Base-by-base conservation (phyloP, 1,139 yeast species). In the Taiozyma onychis region DNA sequence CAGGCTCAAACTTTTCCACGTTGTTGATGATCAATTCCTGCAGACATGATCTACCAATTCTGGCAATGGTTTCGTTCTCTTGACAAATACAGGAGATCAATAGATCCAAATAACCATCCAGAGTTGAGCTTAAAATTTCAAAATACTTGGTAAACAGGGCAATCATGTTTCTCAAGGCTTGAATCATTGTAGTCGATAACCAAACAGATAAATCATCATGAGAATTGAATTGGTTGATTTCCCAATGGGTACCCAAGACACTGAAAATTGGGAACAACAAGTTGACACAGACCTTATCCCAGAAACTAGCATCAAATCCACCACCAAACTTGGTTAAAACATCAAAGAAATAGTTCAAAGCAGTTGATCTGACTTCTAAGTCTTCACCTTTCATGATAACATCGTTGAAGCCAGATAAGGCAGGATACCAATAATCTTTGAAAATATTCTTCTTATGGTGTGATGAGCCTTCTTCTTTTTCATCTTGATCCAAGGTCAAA, bases 141-240 rank as follows among this genome's bases (percentile, higher is more conserved):
- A 89, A 93, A 67, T 87, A 91, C 56, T 84, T 87, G 1, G 91
- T 80, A 62, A 91, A 85, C 52, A 95, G 72, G 0, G 88, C 83
- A 58, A 93, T 83, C 85, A 91, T 80, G 62, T 89, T 88, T 65
- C 96, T 81, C 63, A 95, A 74, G 0, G 98, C 99, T 68, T 95
- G 99, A 52, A 95, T 90, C 68, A 95, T 78, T 0, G 99, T 95
- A 0, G 99, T 91, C 0, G 97, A 89, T 48, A 93, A 72, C 99
- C 99, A 95, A 18, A 95, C 96, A 42, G 96, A 88, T 60, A 90
- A 69, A 56, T 87, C 93, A 65, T 93, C 99, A 56, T 81, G 85
- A 46, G 77, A 71, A 54, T 81, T 83, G 58, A 80, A 77, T 51
- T 82, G 80, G 51, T 80, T 78, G 55, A 87, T 77, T 57, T 83